Percentiles rank a stretch among this genome's conserved stretches.
Evolutionary conservation across 1,284 basidiomycete species (phyloP).

Genomic region (Marasmius tenuissimus): DNA sequence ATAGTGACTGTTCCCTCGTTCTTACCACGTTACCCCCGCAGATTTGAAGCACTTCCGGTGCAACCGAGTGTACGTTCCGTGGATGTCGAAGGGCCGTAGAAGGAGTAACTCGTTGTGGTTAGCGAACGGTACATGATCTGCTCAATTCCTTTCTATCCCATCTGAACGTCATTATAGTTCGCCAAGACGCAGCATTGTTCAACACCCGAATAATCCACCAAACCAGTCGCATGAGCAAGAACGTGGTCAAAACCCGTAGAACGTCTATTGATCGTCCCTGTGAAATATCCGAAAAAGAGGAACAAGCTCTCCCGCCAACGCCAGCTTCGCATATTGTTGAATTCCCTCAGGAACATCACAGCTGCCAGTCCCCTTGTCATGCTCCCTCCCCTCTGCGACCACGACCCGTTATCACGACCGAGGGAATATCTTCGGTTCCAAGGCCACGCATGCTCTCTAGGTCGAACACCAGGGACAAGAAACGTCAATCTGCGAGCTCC

Average conservation of each 20-base stretch:
- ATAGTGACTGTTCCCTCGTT: neutral
- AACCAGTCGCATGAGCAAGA: conserved; percentile 17
- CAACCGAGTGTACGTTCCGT: conserved; percentile 46
- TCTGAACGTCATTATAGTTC: conserved; percentile 11
- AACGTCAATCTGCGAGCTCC: neutral
- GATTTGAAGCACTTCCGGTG: conserved; percentile 46
- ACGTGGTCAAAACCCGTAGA: conserved; percentile 17
- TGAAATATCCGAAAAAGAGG: neutral
- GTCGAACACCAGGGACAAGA: neutral
- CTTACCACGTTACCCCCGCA: conserved; percentile 6
- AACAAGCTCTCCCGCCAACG: neutral
- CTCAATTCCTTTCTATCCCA: neutral
- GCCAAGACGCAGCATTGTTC: conserved; percentile 11
- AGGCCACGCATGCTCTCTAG: neutral
- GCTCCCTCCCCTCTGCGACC: neutral
- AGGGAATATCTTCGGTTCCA: neutral
- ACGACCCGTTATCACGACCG: neutral
- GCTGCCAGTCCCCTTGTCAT: neutral
- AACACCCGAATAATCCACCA: conserved; percentile 20
- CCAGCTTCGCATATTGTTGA: neutral
- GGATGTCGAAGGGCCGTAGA: conserved; percentile 43
- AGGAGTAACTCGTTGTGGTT: conserved; percentile 33
- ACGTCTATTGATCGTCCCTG: conserved; percentile 4
- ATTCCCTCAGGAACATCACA: neutral
- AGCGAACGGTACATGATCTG: conserved; percentile 23